Evolutionary conservation across 1,284 basidiomycete genomes (phyloP).

Genomic region (Trichosporon coremiiforme): DNA sequence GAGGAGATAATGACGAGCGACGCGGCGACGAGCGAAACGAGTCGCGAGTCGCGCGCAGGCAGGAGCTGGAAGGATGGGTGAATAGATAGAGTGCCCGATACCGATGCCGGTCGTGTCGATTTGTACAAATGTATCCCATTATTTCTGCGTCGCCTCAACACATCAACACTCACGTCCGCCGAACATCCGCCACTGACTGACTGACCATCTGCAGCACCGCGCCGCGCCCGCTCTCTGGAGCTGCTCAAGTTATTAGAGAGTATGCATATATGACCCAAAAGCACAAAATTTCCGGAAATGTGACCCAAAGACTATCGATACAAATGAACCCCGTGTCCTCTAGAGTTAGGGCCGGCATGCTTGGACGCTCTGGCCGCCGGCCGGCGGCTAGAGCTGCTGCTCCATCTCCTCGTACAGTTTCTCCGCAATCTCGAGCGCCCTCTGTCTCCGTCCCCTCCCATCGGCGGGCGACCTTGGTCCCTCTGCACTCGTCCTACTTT

Average conservation of each 20-base stretch:
- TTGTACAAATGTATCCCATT: too few relatives aligned
- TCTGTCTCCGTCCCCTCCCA: conserved; percentile 21
- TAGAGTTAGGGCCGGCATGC: too few relatives aligned
- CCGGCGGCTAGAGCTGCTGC: conserved; percentile 9
- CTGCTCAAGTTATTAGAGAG: neutral
- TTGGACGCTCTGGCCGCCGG: neutral
- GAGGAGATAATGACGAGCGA: conserved; percentile 11
- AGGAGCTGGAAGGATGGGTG: neutral
- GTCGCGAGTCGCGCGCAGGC: neutral
- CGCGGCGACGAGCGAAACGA: neutral
- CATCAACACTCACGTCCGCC: too few relatives aligned
- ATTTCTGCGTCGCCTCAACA: too few relatives aligned
- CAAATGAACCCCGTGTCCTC: neutral
- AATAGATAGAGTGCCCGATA: neutral
- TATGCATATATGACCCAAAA: conserved; percentile 1
- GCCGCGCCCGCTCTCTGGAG: neutral
- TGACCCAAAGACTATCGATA: neutral
- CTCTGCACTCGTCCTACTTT: neutral
- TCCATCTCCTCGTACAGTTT: conserved; percentile 34
- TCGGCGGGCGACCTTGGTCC: conserved; percentile 16
- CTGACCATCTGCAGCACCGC: too few relatives aligned
- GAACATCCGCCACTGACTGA: too few relatives aligned
- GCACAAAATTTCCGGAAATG: neutral
- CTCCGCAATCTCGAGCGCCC: conserved; percentile 30
- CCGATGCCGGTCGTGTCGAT: too few relatives aligned